Evolutionary conservation across 2,329 filamentous ascomycete genomes (phyloP), one percentile per base, ranked within the genome.

Genomic region (Stachybotrys elegans): DNA sequence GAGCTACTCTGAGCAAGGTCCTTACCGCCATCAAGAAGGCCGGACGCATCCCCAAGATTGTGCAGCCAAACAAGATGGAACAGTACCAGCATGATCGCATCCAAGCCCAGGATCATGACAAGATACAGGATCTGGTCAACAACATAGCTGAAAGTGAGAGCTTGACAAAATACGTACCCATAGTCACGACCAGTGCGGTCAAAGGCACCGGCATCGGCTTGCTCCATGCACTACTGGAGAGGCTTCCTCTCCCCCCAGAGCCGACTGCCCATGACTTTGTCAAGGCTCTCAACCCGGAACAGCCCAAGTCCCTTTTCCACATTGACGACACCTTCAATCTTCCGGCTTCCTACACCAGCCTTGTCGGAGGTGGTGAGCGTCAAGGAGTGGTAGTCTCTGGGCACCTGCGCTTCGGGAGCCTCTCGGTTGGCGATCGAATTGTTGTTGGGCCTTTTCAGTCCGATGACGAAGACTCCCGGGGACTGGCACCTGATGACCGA

Each of bases 301-400:
- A 79, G 44, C 78, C 81, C 2, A 69, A 71, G 5, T 78, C 78
- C 25, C 68, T 96, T 2, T 97, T 97, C 57, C 87, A 96, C 57
- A 79, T 97, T 20, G 92, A 97, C 59, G 92, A 96, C 54, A 82
- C 90, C 1, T 97, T 95, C 62, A 86, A 79, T 46, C 77, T 91
- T 13, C 79, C 84, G 1, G 76, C 78, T 1, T 79, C 81, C 2
- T 82, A 81, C 49, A 48, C 49, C 54, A 48, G 41, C 11, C 42
- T 59, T 29, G 43, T 51, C 19, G 51, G 49, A 6, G 48, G 44
- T 13, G 35, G 48, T 5, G 43, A 48, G 5, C 43, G 43, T 42
- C 65, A 71, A 17, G 84, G 84, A 7, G 76, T 81, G n/a, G 87
- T 98, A 13, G 76, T 96, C 6, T 91, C 89, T 34, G 92, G 92